Conservation (phyloP, 2,329 filamentous ascomycete species). For the Fusarium euwallaceae region DNA sequence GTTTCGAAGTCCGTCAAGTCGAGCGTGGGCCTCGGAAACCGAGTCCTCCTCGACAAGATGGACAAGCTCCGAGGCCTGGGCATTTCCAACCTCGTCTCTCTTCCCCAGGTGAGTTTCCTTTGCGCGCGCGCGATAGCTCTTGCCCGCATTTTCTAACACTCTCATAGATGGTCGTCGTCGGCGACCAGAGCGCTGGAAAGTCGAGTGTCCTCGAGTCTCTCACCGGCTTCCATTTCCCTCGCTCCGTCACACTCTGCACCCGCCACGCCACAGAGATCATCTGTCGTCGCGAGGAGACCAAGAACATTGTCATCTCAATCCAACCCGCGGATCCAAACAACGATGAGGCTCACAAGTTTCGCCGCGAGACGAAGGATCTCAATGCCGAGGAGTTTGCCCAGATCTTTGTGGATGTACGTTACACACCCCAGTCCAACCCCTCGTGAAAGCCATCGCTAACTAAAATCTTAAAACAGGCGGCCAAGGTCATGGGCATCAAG, state of each 20-base stretch:
- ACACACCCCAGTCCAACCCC: fast-evolving
- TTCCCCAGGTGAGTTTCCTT: conserved; percentile 65
- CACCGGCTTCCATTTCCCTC: conserved; percentile 63
- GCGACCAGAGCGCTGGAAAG: conserved; percentile 89
- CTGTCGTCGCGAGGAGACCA: conserved; percentile 52
- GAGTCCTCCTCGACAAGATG: conserved; percentile 51
- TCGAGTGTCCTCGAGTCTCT: conserved; percentile 82
- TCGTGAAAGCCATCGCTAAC: neutral
- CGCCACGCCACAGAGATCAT: conserved; percentile 64
- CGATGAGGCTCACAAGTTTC: conserved; percentile 44
- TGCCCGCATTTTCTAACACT: neutral
- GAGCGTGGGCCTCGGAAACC: conserved; percentile 35
- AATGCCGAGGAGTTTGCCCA: conserved; percentile 48
- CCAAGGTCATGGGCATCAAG: conserved; percentile 60
- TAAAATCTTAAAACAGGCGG: conserved; percentile 49
- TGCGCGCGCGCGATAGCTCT: neutral
- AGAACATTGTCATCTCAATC: conserved; percentile 59
- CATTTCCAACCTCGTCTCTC: conserved; percentile 52
- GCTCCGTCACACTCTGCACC: conserved; percentile 60
- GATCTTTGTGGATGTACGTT: conserved; percentile 57
- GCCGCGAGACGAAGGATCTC: conserved; percentile 41
- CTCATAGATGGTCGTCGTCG: conserved; percentile 82
- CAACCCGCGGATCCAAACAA: conserved; percentile 33
- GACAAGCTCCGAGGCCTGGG: conserved; percentile 59
- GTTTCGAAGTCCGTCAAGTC: neutral